These are phyloP conservation scores for Podospora sp. DNA, from an alignment of 495 filamentous ascomycete species.

Conservation along the genomic window DNA sequence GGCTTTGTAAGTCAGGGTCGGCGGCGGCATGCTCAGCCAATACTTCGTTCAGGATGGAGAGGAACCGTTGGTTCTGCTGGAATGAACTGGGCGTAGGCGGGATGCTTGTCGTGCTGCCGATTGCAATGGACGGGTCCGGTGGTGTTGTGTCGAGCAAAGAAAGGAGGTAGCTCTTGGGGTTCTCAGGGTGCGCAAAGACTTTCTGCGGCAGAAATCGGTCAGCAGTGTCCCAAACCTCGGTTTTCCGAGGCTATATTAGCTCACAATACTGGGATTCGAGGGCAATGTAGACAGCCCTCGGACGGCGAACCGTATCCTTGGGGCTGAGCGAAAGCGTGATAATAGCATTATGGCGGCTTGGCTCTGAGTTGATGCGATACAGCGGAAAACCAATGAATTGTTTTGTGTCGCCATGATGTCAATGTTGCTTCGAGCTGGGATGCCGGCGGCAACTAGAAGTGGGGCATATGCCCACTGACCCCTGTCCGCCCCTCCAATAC, in stretches of 20 bases:
- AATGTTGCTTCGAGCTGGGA: not conserved
- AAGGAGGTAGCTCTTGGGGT: conserved; percentile 59
- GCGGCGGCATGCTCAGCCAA: conserved; percentile 67
- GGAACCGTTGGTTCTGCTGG: conserved; percentile 74
- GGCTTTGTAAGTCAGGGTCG: conserved; percentile 71
- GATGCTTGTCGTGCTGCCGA: conserved; percentile 71
- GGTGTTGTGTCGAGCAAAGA: conserved; percentile 76
- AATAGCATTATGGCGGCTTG: conserved; percentile 26
- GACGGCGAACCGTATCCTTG: conserved; percentile 10
- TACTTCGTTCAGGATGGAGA: conserved; percentile 73
- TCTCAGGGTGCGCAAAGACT: conserved; percentile 59
- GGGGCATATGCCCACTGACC: conserved; percentile 1
- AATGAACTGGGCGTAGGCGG: conserved; percentile 80
- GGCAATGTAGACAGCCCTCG: conserved; percentile 40
- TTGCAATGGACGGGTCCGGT: conserved; percentile 66
- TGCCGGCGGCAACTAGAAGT: conserved; percentile 22
- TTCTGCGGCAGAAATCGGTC: conserved; percentile 56
- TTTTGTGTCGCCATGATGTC: conserved; percentile 7
- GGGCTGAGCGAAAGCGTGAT: conserved; percentile 18
- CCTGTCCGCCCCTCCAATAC: conserved; percentile 33
- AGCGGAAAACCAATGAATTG: not conserved
- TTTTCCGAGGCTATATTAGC: conserved; percentile 10
- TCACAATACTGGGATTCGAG: conserved; percentile 52
- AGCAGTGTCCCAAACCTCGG: not conserved
- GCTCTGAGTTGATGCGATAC: not conserved